Base-by-base conservation (phyloP, 2,329 filamentous ascomycete genomes). In the Juglanconis juglandina region DNA sequence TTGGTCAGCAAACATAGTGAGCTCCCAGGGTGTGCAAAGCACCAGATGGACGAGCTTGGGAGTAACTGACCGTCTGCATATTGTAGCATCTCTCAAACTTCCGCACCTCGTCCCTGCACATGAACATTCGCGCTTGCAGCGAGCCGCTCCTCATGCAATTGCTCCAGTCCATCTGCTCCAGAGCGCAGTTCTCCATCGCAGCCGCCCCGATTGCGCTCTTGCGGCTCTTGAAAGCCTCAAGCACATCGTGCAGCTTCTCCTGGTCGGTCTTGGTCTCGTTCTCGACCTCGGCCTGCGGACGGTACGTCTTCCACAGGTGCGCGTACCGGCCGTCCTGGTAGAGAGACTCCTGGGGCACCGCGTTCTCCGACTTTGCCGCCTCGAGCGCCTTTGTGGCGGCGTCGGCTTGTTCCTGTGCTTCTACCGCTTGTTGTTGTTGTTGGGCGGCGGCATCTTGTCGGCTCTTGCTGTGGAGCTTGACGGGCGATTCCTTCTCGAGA, bases 241-340 rank as follows among this genome's bases (percentile, higher is more conserved):
- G 79, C 59, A 98, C 87, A 71, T 91, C 87, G 72, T 84, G 82
- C 66, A 96, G 82, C 72, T 90, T 89, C 71, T 96, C 92, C 69
- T 92, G 87, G 67, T 95, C 90, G 44, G 84, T 86, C 71, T 89
- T 89, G 24, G 81, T 81, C 63, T 86, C 85, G 53, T 84, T 81
- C 69, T 94, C 88, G 62, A 96, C 77, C 59, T 89, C 80, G 41
- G 79, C 72, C 56, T 90, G 86, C 8, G 94, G 88, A 61, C 84
- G 84, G 80, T 99, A 99, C 61, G 85, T 91, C 76, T 92, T 94
- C 95, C 95, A 99, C 37, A 99, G 80, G 72, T 98, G 85, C 59
- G 93, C 92, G 75, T 87, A 87, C 49, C 84, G 80, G n/a, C 84
- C 84, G 69, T 87, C 84, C 59, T 78, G 81, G 70, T 79, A 87